These are phyloP conservation scores for Kokia cookei DNA, from an alignment of 441 rosid species.

Conservation along the genomic window DNA sequence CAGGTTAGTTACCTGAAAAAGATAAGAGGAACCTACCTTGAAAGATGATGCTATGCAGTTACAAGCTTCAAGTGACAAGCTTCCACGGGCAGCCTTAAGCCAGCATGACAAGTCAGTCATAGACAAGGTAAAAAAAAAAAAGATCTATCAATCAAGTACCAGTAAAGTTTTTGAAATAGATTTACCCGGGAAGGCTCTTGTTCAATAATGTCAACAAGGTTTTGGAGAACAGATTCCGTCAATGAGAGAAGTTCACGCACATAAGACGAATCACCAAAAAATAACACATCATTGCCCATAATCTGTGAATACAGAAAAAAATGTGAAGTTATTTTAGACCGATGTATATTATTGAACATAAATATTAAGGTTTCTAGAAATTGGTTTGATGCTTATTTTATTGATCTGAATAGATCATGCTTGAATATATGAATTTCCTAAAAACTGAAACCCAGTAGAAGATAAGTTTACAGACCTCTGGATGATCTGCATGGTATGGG, in stretches of 20 bases:
- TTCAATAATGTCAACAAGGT: conserved; percentile 46
- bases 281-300: conserved; percentile 51
- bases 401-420: not conserved
- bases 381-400: not conserved
- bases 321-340: not conserved
- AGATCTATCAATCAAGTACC: not conserved
- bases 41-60: conserved; percentile 67
- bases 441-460: not conserved
- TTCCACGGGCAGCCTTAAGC: conserved; percentile 55
- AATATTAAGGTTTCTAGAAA: not conserved
- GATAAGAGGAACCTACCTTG: conserved; percentile 34
- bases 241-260: conserved; percentile 42
- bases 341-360: not conserved
- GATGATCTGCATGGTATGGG: conserved; percentile 50
- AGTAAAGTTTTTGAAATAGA: not conserved
- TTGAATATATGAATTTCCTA: not conserved
- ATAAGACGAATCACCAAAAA: conserved; percentile 65
- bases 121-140: not conserved
- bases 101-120: conserved; percentile 20
- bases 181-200: conserved; percentile 66
- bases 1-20: not conserved
- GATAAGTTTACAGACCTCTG: conserved; percentile 39
- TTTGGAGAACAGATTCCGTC: conserved; percentile 34
- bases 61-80: conserved; percentile 87
- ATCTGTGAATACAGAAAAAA: conserved; percentile 30